Percentiles rank a stretch among this genome's conserved stretches.
Conservation (phyloP, 1,139 yeast species). For the Debaryomyces robertsiae region DNA sequence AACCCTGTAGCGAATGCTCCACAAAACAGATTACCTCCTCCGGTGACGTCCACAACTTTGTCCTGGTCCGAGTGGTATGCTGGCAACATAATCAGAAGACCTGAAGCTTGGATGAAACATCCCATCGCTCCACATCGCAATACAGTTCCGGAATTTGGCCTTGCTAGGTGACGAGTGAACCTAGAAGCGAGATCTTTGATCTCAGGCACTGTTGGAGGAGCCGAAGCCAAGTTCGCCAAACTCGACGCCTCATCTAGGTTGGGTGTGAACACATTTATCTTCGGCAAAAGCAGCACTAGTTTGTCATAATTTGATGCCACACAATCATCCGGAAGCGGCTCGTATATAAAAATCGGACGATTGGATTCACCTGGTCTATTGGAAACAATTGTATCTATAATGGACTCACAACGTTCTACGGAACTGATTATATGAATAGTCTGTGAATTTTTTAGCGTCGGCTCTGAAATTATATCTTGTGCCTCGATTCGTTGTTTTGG, state of each 20-base stretch:
- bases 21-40: constrained; percentile 89
- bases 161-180: constrained; percentile 43
- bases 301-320: constrained; percentile 45
- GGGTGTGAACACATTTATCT: constrained; percentile 72
- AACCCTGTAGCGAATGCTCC: constrained; percentile 77
- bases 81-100: constrained; percentile 50
- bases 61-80: constrained; percentile 65
- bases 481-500: constrained; percentile 67
- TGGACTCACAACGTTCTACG: constrained; percentile 56
- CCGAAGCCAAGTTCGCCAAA: constrained; percentile 24
- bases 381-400: constrained; percentile 37
- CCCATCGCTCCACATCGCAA: constrained; percentile 76
- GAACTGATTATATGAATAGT: constrained; percentile 79
- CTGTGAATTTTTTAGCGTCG: constrained; percentile 38
- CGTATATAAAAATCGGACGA: constrained; percentile 64
- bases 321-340: constrained; percentile 84
- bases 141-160: constrained; percentile 50
- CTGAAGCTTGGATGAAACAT: constrained; percentile 37
- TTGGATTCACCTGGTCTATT: constrained; percentile 18
- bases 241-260: constrained; percentile 74
- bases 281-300: constrained; percentile 44
- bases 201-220: constrained; percentile 17
- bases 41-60: constrained; percentile 82
- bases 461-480: constrained; percentile 52
- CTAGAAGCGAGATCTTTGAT: constrained; percentile 41